Evolutionary conservation across 352 stramenopile species (phyloP), one percentile per base, ranked within the genome.

Genomic region (Thraustotheca clavata): DNA sequence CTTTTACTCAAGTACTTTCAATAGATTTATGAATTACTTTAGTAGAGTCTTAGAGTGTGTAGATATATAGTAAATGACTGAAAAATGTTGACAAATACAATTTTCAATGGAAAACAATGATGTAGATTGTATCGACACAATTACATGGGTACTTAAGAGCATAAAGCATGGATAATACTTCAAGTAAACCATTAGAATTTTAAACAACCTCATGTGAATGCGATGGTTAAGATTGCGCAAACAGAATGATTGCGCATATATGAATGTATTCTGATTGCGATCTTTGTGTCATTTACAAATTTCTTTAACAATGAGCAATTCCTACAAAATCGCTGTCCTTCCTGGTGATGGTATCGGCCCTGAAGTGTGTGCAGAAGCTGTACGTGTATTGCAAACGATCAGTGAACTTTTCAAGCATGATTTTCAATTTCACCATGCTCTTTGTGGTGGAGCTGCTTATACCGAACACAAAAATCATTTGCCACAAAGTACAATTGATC

Each of bases 291-390:
- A 65, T 54, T 65, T 65, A 41, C 12, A 14, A 65, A 62, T 47
- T 50, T 48, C 12, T 22, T n/a, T 35, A 20, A 20, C 20, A 33
- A 59, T 61, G 16, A 22, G 27, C 14, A 62, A 1, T 26, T 39
- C 16, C 16, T 63, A 86, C 73, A 88, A 89, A 70, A 95, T 99
- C 63, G 98, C 96, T 11, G 80, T 99, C 59, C 85, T 99, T 24
- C 86, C 96, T 0, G 97, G 97, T 60, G 97, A 99, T 79, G 97
- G 97, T 60, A 99, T 99, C 73, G 97, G 97, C n/a, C 97, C 97
- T 7, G 97, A 99, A 78, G 98, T 99, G 36, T 98, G 96, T 60
- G 75, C 71, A 20, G 90, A 98, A 59, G 97, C 94, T 33, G 92
- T 98, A 60, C 76, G 85, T 12, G 95, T 97, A 32, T 77, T 99